phyloP scores from a whole-genome alignment of 1,284 basidiomycete species.

The Malassezia obtusa region DNA sequence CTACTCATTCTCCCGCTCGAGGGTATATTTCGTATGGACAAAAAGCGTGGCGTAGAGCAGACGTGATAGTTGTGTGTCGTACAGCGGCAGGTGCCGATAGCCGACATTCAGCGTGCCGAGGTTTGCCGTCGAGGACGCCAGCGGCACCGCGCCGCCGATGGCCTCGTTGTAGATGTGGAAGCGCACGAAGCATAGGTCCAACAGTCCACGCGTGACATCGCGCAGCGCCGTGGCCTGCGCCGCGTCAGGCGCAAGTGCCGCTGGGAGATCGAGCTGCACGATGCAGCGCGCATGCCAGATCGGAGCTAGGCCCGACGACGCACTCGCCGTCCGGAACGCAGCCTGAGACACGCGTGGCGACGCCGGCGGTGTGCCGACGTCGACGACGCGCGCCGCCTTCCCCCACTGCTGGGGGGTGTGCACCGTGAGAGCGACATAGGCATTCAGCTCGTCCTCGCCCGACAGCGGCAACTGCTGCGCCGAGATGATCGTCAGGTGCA shows the following conservation, averaged over 20 bases:
- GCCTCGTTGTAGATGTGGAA: constrained; percentile 40
- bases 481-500: constrained; percentile 59
- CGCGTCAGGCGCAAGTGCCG: constrained; percentile 11
- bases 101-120: constrained; percentile 27
- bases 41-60: constrained; percentile 43
- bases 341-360: not conserved
- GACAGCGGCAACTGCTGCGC: constrained; percentile 73
- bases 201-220: constrained; percentile 27
- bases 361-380: not conserved
- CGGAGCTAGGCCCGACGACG: constrained; percentile 39
- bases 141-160: constrained; percentile 1
- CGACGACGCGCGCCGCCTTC: not conserved
- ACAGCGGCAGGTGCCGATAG: constrained; percentile 39
- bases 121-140: constrained; percentile 17
- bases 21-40: constrained; percentile 23
- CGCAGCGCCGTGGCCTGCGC: not conserved
- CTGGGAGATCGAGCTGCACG: constrained; percentile 34
- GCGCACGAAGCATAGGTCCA: constrained; percentile 42
- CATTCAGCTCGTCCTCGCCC: constrained; percentile 21
- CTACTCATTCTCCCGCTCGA: not conserved
- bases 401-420: constrained; percentile 7
- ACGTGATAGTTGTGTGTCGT: constrained; percentile 38
- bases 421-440: constrained; percentile 31
- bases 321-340: not conserved
- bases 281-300: constrained; percentile 31